Conservation (phyloP, 192 early-diverging fungal species). For the Umbelopsis ramanniana region DNA sequence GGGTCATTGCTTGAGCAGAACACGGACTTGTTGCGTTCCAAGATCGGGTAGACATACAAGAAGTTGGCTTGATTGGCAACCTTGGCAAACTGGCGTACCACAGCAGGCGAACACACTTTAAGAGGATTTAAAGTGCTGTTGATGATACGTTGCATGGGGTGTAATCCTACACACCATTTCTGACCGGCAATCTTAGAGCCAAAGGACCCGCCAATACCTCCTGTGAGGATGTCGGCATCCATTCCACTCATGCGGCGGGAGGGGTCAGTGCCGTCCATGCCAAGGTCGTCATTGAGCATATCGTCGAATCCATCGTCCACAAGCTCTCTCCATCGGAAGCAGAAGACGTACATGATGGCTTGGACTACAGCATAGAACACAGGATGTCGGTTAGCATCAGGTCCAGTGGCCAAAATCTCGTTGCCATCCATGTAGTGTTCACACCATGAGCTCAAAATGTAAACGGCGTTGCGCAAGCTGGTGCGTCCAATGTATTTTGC, state of each 20-base stretch:
- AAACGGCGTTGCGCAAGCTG: conserved; percentile 67
- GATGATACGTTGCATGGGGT: conserved; percentile 74
- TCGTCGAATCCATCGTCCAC: conserved; percentile 40
- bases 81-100: conserved; percentile 87
- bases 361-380: conserved; percentile 90
- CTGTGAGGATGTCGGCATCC: conserved; percentile 39
- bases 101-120: conserved; percentile 75
- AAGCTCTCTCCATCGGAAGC: conserved; percentile 91
- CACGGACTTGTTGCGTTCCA: conserved; percentile 66
- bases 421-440: conserved; percentile 68
- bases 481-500: conserved; percentile 74
- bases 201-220: conserved; percentile 42
- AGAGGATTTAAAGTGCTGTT: conserved; percentile 81
- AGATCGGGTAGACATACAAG: conserved; percentile 82
- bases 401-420: conserved; percentile 48
- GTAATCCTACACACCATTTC: conserved; percentile 67
- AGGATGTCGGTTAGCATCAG: conserved; percentile 67
- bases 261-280: neutral
- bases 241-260: conserved; percentile 1
- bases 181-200: conserved; percentile 31
- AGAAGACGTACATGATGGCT: conserved; percentile 91
- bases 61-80: conserved; percentile 80
- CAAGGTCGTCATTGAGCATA: conserved; percentile 20
- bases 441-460: conserved; percentile 72
- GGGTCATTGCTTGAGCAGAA: conserved; percentile 28